Evolutionary conservation across 345 rosid species (phyloP).

Genomic region (Corchorus olitorius): DNA sequence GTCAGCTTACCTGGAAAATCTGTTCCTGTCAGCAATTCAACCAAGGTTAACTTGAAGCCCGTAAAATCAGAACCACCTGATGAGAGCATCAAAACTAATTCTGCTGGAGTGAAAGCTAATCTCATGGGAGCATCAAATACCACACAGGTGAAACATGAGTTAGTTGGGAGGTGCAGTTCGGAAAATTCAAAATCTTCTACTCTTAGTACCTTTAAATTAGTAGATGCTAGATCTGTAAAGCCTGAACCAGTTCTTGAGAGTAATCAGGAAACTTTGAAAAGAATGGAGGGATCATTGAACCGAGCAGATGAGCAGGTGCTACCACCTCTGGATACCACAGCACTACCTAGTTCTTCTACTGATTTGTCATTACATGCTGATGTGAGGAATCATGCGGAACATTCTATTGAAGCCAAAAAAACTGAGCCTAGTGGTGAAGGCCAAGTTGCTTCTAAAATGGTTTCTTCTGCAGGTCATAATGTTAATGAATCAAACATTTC

Average conservation of each 20-base stretch:
- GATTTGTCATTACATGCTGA: slow-evolving; percentile 26
- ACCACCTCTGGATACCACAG: slow-evolving; percentile 19
- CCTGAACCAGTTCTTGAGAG: slow-evolving; percentile 46
- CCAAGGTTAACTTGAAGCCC: slow-evolving; percentile 27
- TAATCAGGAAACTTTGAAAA: slow-evolving; percentile 29
- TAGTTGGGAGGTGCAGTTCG: slow-evolving; percentile 31
- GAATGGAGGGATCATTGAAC: slow-evolving; percentile 32
- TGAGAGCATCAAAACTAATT: slow-evolving; percentile 37
- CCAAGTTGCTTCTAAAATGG: slow-evolving; percentile 29
- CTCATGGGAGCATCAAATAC: slow-evolving; percentile 15
- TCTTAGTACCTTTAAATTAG: slow-evolving; percentile 27
- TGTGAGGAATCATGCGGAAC: slow-evolving; percentile 21
- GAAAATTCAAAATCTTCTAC: slow-evolving; percentile 28
- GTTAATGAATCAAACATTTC: slow-evolving; percentile 28
- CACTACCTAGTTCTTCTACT: slow-evolving; percentile 27
- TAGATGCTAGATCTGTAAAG: slow-evolving; percentile 45
- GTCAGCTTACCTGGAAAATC: slow-evolving; percentile 1
- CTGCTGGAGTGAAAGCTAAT: slow-evolving; percentile 22
- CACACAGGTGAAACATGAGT: slow-evolving; percentile 48
- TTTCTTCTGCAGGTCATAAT: slow-evolving; percentile 28
- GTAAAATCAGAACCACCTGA: slow-evolving; percentile 69
- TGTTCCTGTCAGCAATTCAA: slow-evolving; percentile 27
- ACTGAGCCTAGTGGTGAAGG: slow-evolving; percentile 20
- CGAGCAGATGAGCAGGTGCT: slow-evolving; percentile 25
- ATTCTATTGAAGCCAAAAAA: slow-evolving; percentile 14